phyloP scores from a whole-genome alignment of 2,329 filamentous ascomycete species.

The Pseudocercospora vitis region DNA sequence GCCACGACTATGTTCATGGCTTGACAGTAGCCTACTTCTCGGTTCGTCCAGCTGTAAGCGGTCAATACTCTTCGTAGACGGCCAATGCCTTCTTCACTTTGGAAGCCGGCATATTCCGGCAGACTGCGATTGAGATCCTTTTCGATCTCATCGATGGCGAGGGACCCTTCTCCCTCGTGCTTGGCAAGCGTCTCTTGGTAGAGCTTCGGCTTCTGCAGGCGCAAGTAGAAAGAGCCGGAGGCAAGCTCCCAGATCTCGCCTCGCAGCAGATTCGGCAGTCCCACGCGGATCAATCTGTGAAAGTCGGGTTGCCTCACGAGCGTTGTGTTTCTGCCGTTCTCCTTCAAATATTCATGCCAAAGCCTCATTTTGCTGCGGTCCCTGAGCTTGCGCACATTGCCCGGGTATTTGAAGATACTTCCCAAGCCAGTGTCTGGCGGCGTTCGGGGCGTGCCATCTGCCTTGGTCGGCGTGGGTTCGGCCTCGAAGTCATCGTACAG shows the following conservation, averaged over 20 bases:
- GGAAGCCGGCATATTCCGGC: constrained; percentile 95
- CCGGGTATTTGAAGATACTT: constrained; percentile 90
- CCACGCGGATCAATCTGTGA: constrained; percentile 94
- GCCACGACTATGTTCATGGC: constrained; percentile 99
- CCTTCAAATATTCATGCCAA: constrained; percentile 90
- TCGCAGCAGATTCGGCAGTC: constrained; percentile 85
- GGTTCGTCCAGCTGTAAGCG: constrained; percentile 95
- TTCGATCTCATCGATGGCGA: constrained; percentile 98
- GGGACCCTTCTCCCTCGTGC: constrained; percentile 79
- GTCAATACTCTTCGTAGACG: constrained; percentile 86
- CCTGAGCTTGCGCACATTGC: constrained; percentile 87
- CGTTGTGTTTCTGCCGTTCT: constrained; percentile 91
- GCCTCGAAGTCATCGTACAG: constrained; percentile 38
- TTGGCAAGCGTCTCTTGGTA: constrained; percentile 83
- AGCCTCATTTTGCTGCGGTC: constrained; percentile 96
- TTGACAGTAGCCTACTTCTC: constrained; percentile 96
- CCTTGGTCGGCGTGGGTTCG: constrained; percentile 52
- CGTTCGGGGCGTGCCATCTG: constrained; percentile 35
- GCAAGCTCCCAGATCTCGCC: constrained; percentile 96
- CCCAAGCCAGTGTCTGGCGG: constrained; percentile 92
- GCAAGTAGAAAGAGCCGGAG: constrained; percentile 84
- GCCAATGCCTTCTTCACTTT: constrained; percentile 92
- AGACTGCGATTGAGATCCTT: constrained; percentile 96
- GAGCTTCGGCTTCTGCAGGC: constrained; percentile 79
- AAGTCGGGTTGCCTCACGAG: constrained; percentile 94